Percentiles rank a stretch among this genome's conserved stretches.
These are phyloP conservation scores for Pyricularia pennisetigena DNA, from an alignment of 2,329 filamentous ascomycete species.

Conservation along the genomic window DNA sequence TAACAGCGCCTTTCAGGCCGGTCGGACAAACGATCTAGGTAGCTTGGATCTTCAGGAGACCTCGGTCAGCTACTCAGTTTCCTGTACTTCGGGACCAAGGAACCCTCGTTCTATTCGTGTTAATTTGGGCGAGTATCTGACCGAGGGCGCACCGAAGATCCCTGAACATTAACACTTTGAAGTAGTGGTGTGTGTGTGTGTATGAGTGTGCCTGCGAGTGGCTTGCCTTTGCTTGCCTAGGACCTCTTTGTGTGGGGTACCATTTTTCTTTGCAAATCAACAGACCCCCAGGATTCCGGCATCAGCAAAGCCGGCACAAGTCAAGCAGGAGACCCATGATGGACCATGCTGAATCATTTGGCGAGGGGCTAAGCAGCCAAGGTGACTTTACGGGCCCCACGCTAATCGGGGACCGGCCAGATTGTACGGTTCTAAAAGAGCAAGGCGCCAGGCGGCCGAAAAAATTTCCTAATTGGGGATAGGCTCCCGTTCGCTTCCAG, in stretches of 20 bases:
- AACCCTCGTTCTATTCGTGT: neutral
- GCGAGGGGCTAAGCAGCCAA: neutral
- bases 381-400: neutral
- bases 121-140: neutral
- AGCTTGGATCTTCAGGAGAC: neutral
- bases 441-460: neutral
- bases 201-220: neutral
- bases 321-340: neutral
- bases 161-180: neutral
- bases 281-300: too few relatives aligned
- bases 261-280: too few relatives aligned
- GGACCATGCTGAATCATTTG: neutral
- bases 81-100: neutral
- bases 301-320: neutral
- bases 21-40: neutral
- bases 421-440: neutral
- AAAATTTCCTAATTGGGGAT: neutral
- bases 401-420: neutral
- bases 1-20: neutral
- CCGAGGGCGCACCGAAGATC: neutral
- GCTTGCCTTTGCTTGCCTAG: too few relatives aligned
- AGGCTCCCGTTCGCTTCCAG: neutral
- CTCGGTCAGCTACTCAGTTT: neutral
- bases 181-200: neutral
- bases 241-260: too few relatives aligned